Base-by-base conservation (phyloP, 257 asterid species). In the Solanum etuberosum region DNA sequence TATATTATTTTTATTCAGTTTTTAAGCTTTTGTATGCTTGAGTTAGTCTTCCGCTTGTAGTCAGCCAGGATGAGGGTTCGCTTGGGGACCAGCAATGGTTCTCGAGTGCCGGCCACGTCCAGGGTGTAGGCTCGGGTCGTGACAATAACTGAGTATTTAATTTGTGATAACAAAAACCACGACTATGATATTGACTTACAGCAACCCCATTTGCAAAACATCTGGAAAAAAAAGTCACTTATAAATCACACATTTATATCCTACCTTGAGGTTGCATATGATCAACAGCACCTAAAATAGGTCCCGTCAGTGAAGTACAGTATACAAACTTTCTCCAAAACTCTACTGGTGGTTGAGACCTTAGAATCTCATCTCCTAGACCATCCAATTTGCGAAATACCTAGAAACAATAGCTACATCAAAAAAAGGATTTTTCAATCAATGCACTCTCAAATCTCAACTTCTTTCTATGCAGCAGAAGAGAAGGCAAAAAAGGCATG, bases 251-350 rank as follows among this genome's bases (percentile, higher is more conserved):
- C 12, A 34, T 9, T 9, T 16, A 87, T 27, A 70, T 86, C 81
- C 87, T 77, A 95, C 99, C 99, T 94, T 95, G 92, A 90, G 99
- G 94, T 84, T 88, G 95, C 96, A 97, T 93, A 89, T 97, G 99
- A 86, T 97, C 97, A 87, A 97, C 98, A 38, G 94, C 91, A 42
- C 98, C 98, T 37, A 97, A 95, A 90, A 94, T 87, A 51, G 91
- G 94, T 86, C 98, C 99, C 40, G 95, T 95, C 85, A 95, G 93
- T 35, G 98, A 94, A 83, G 96, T 95, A 88, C 99, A 95, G 87
- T 97, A 97, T 31, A 97, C 86, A 84, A 97, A 97, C 94, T 94
- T 97, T 94, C 98, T 94, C 99, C 99, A 97, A 63, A 90, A 92
- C 91, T 95, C 97, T 87, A 97, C 98, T 0, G 96, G 99, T 13